Conservation (phyloP, 1,284 basidiomycete genomes). For the Sutorius eximius region DNA sequence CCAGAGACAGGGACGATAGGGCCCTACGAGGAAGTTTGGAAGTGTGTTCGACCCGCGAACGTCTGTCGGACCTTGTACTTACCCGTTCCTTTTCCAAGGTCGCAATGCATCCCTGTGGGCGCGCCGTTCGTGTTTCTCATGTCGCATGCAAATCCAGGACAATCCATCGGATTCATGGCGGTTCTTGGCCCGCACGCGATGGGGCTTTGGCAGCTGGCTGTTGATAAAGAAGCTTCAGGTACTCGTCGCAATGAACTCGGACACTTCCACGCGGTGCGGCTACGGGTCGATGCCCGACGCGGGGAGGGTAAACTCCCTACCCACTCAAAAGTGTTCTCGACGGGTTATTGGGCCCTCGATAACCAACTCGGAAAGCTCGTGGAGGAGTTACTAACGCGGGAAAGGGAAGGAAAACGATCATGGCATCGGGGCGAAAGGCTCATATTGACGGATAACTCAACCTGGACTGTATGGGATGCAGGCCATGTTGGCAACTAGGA, state of each 20-base stretch:
- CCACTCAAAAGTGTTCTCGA: slow-evolving; percentile 11
- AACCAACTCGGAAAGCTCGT: slow-evolving; percentile 5
- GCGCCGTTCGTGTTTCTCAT: slow-evolving; percentile 21
- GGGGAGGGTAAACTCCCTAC: neutral
- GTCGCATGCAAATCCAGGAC: slow-evolving; percentile 2
- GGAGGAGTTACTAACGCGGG: neutral
- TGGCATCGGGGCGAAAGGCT: slow-evolving; percentile 8
- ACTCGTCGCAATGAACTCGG: neutral
- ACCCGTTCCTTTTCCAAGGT: neutral
- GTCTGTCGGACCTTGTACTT: neutral
- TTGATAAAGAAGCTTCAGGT: neutral
- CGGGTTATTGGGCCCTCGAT: slow-evolving; percentile 7
- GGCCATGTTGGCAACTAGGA: slow-evolving; percentile 2
- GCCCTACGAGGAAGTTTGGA: slow-evolving; percentile 23
- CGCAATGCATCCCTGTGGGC: slow-evolving; percentile 6
- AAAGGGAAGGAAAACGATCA: neutral
- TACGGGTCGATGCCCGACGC: neutral
- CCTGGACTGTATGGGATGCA: slow-evolving; percentile 16
- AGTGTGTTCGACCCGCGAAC: slow-evolving; percentile 8
- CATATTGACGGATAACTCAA: neutral
- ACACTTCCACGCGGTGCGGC: slow-evolving; percentile 7
- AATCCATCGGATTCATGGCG: slow-evolving; percentile 18
- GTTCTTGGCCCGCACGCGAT: slow-evolving; percentile 18
- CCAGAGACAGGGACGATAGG: slow-evolving; percentile 14
- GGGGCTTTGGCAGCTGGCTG: slow-evolving; percentile 10